A percentile compares a stretch with the other conserved stretches of the same genome.
Evolutionary conservation across 176 grass and related monocot species (phyloP).

Genomic region (Thalia dealbata): DNA sequence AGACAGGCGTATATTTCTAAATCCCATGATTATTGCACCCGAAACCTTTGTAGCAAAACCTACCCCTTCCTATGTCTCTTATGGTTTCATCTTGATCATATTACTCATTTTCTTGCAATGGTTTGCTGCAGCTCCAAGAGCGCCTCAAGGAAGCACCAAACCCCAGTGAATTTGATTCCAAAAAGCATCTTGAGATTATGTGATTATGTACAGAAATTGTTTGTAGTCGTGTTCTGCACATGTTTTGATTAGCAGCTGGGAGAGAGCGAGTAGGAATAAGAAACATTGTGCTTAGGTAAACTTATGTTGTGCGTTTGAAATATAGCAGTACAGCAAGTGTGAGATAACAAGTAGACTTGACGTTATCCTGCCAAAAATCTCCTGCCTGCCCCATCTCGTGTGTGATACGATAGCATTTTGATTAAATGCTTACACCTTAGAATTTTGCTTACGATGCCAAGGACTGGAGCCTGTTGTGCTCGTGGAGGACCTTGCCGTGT

Average conservation of each 20-base stretch:
- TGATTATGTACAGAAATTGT: constrained; percentile 8
- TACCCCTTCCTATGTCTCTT: too few species aligned
- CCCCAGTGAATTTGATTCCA: neutral
- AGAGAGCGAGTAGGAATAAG: too few species aligned
- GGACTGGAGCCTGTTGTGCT: too few species aligned
- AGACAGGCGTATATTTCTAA: neutral
- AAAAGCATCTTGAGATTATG: neutral
- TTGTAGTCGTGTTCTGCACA: neutral
- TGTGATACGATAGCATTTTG: neutral
- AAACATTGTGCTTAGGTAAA: neutral
- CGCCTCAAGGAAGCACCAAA: neutral
- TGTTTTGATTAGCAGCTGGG: constrained; percentile 2
- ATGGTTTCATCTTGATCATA: neutral
- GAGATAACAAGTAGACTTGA: neutral
- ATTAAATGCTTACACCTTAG: neutral
- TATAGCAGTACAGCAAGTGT: neutral
- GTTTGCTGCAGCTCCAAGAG: neutral
- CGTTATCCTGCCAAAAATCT: neutral
- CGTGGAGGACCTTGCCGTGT: too few species aligned
- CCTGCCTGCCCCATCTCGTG: neutral
- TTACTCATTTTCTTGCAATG: too few species aligned
- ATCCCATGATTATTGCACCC: neutral
- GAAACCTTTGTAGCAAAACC: too few species aligned
- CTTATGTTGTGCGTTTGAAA: neutral
- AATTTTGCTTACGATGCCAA: too few species aligned